Base-by-base conservation (phyloP, 768 basidiomycete genomes). In the Pholiota conissans region DNA sequence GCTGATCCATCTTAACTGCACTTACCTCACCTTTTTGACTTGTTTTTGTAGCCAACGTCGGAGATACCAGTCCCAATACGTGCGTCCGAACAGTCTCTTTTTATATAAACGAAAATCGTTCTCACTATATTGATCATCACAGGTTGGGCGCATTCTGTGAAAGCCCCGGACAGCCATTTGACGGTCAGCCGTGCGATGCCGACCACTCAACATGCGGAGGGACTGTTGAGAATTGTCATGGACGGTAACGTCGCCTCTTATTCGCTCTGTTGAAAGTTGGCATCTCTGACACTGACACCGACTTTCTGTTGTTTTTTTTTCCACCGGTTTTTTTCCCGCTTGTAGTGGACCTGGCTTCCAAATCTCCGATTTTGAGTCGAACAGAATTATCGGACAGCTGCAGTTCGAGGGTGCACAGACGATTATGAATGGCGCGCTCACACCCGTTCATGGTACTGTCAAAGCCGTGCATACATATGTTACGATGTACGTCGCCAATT, bases 31-130 rank as follows among this genome's bases (percentile, higher is more conserved):
- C 62, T 52, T 29, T 51, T 62, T 49, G 54, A 51, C n/a, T 32
- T 48, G 18, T 32, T 60, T 24, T 35, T 63, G 11, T 63, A 90
- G 87, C 89, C n/a, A 90, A 90, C 59, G 89, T 91, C 40, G 89
- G 90, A 3, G 89, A 90, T 65, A 89, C 87, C 27, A 89, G 80
- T 60, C 90, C 90, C 11, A 91, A 93, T 67, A 90, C 87, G 87
- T 90, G 57, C 66, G 86, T 76, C 45, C 34, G 50, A 42, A 20
- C 20, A 20, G 8, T 11, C 35, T 37, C 13, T 11, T 45, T 45
- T 45, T 10, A 8, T 24, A 11, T 24, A 7, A 9, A 14, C 4
- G 7, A 4, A 10, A 4, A 2, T 45, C 24, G n/a, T 24, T 20
- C 3, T 16, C 20, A 42, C 5, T 45, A 22, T 24, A 13, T 11